Evolutionary conservation across 371 early-diverging fungal genomes (phyloP).

Genomic region (Circinella umbellata): DNA sequence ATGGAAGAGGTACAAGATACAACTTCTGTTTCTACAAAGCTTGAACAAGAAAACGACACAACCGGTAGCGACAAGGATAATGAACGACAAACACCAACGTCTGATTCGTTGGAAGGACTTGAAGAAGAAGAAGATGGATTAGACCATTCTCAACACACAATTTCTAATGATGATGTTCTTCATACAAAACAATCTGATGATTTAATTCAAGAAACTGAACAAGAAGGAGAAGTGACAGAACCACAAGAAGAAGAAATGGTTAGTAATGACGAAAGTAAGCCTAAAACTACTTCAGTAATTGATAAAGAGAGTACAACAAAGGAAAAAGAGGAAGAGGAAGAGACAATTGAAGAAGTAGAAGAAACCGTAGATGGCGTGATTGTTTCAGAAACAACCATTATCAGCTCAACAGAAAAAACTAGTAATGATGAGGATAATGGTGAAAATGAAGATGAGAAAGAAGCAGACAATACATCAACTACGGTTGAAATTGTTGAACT

Average conservation of each 20-base stretch:
- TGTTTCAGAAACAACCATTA: not conserved
- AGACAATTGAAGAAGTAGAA: not conserved
- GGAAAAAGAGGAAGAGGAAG: not conserved
- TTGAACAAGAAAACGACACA: not conserved
- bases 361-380: not conserved
- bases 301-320: not conserved
- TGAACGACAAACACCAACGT: not conserved
- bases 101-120: not conserved
- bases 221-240: too few species aligned
- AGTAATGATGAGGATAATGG: not conserved
- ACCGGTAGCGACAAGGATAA: not conserved
- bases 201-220: too few species aligned
- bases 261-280: too few species aligned
- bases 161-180: too few species aligned
- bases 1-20: conserved; percentile 4
- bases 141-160: too few species aligned
- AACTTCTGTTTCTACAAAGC: not conserved
- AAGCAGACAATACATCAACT: not conserved
- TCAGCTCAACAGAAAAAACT: not conserved
- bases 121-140: not conserved
- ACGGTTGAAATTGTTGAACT: not conserved
- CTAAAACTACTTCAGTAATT: too few species aligned
- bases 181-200: too few species aligned
- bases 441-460: not conserved
- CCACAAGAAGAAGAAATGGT: too few species aligned